These are phyloP conservation scores for Paulownia fortunei DNA, from an alignment of 257 asterid genomes.

Conservation along the genomic window DNA sequence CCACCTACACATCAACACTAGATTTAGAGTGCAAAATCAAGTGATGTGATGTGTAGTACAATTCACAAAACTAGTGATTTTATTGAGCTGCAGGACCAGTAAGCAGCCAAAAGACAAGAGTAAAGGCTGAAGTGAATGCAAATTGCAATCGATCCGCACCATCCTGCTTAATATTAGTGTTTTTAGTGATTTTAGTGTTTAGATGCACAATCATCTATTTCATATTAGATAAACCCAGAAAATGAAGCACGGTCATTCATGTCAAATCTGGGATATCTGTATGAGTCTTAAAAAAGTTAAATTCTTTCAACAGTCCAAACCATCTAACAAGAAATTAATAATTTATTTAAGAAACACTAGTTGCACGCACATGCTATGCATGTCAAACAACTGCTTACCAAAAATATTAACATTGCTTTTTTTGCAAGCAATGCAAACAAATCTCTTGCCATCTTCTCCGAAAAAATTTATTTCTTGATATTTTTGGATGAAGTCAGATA, in stretches of 20 bases:
- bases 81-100: constrained; percentile 23
- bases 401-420: background rate
- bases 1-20: constrained; percentile 58
- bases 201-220: constrained; percentile 19
- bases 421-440: background rate
- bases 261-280: background rate
- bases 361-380: background rate
- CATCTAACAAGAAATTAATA: background rate
- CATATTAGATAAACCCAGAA: background rate
- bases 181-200: too few species aligned
- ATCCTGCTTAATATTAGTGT: constrained; percentile 28
- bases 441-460: background rate
- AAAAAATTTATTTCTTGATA: background rate
- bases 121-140: background rate
- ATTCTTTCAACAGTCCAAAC: constrained; percentile 14
- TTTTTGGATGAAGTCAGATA: background rate
- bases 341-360: background rate
- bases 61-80: constrained; percentile 23
- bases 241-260: background rate
- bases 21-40: constrained; percentile 33
- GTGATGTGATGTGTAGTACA: background rate
- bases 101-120: constrained; percentile 2
- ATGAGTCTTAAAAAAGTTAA: background rate
- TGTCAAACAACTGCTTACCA: background rate
- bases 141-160: background rate